phyloP scores from a whole-genome alignment of 2,329 filamentous ascomycete species.

The Diaporthe helianthi region DNA sequence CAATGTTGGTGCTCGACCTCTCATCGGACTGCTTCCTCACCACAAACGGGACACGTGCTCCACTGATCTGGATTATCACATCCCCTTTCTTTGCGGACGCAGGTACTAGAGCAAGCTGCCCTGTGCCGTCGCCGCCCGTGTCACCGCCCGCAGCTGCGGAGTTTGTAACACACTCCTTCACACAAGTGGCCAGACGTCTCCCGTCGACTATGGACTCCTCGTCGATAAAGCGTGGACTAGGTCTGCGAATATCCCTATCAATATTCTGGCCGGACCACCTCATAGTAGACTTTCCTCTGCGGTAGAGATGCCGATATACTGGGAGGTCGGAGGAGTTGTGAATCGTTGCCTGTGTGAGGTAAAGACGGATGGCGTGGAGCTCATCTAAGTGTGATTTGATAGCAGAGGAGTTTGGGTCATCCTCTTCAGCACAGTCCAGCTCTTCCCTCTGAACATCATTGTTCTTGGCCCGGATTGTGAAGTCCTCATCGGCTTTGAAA shows the following conservation, averaged over 20 bases:
- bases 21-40: background rate
- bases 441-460: background rate
- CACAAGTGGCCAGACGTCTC: background rate
- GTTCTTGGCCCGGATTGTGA: background rate
- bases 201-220: conserved; percentile 4
- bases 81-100: background rate
- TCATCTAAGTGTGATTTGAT: background rate
- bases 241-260: background rate
- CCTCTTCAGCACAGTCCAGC: background rate
- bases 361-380: background rate
- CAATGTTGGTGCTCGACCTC: no score
- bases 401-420: background rate
- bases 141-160: background rate
- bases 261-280: background rate
- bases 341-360: background rate
- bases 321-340: background rate
- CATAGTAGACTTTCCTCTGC: background rate
- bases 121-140: background rate
- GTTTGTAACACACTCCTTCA: fast-evolving
- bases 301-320: background rate
- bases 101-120: background rate
- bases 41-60: conserved; percentile 5
- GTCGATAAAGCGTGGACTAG: background rate
- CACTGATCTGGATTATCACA: conserved; percentile 15
- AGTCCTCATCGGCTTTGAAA: background rate